Percentiles rank a stretch among this genome's conserved stretches.
These are phyloP conservation scores for Mentha longifolia DNA, from an alignment of 257 asterid genomes.

Conservation along the genomic window DNA sequence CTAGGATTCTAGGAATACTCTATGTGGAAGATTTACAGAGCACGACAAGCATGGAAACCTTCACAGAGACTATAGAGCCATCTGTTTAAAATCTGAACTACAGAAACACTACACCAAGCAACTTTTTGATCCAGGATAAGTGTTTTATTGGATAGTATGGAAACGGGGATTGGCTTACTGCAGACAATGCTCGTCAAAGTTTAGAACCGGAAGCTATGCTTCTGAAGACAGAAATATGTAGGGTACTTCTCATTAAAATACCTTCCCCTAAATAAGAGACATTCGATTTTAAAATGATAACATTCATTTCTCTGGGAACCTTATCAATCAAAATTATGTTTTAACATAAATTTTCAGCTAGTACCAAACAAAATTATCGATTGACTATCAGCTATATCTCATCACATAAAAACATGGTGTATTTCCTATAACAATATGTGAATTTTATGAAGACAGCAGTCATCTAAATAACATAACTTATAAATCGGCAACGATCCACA, in stretches of 20 bases:
- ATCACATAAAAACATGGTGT: not conserved
- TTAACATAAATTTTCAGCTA: not conserved
- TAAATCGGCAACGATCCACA: not conserved
- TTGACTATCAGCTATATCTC: not conserved
- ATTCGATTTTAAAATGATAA: not conserved
- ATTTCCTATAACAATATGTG: not conserved
- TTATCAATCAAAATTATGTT: not conserved
- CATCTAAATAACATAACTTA: not conserved
- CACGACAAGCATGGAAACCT: slow-evolving; percentile 4
- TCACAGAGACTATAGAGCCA: not conserved
- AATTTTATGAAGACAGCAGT: not conserved
- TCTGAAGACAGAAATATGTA: not conserved
- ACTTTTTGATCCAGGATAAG: not conserved
- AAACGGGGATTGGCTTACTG: not conserved
- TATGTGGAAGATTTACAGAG: slow-evolving; percentile 3
- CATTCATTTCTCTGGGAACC: not conserved
- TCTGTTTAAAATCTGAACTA: not conserved
- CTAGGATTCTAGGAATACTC: not conserved
- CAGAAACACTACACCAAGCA: not conserved
- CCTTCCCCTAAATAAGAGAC: too few relatives aligned
- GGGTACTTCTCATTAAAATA: not conserved
- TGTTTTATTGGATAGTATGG: not conserved
- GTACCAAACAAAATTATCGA: not conserved
- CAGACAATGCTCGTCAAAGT: not conserved
- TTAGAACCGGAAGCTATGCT: not conserved